A percentile compares a stretch with the other conserved stretches of the same genome.
phyloP scores from a whole-genome alignment of 768 basidiomycete species.

The Mycena filopes region DNA sequence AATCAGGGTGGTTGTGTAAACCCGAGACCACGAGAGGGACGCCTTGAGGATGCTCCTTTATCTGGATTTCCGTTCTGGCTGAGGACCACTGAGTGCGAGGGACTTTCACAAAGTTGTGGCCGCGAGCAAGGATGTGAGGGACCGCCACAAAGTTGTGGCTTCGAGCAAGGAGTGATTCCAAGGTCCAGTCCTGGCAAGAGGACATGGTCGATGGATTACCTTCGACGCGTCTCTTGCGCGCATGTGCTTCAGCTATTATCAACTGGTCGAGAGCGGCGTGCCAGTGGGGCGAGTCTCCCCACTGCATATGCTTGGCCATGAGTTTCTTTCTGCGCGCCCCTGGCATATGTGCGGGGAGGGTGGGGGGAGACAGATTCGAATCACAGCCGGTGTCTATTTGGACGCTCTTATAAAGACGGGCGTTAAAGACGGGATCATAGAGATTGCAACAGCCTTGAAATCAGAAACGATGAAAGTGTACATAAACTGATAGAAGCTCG shows the following conservation, averaged over 20 bases:
- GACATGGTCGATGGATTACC: slow-evolving; percentile 29
- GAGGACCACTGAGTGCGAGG: too few species aligned
- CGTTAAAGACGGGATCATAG: slow-evolving; percentile 8
- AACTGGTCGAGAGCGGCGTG: slow-evolving; percentile 20
- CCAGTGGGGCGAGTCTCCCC: slow-evolving; percentile 34
- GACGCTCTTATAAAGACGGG: slow-evolving; percentile 17
- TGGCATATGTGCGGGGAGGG: slow-evolving; percentile 18
- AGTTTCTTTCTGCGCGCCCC: slow-evolving; percentile 37
- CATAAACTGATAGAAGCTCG: slow-evolving; percentile 3
- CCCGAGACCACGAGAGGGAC: slow-evolving; percentile 72
- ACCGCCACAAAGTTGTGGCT: slow-evolving; percentile 56
- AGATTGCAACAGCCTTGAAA: background rate
- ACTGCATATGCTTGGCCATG: slow-evolving; percentile 30
- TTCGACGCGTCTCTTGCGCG: background rate
- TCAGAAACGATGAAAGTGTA: background rate
- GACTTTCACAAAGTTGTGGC: too few species aligned
- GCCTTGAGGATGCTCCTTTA: slow-evolving; percentile 60
- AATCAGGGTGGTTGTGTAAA: slow-evolving; percentile 63
- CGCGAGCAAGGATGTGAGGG: slow-evolving; percentile 47
- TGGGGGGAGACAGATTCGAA: background rate
- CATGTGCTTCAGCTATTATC: slow-evolving; percentile 11
- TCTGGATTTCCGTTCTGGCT: slow-evolving; percentile 48
- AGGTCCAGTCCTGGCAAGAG: slow-evolving; percentile 63
- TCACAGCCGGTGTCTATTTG: background rate
- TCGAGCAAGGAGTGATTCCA: slow-evolving; percentile 54